These are phyloP conservation scores for Dendrothele bispora DNA, from an alignment of 768 basidiomycete genomes.

Conservation along the genomic window DNA sequence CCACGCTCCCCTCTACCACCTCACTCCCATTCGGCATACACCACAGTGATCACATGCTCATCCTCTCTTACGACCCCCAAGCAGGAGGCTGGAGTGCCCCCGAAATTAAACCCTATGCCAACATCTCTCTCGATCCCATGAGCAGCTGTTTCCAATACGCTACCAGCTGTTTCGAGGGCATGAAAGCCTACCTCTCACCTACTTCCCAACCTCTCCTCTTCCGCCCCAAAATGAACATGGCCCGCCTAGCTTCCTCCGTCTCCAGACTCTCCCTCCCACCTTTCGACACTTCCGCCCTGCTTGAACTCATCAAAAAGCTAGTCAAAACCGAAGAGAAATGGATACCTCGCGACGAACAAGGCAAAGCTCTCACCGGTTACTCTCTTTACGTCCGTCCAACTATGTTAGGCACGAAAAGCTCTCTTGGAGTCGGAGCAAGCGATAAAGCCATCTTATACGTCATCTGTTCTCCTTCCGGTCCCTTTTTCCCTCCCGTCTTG, in stretches of 20 bases:
- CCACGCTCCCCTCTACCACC: too few species aligned
- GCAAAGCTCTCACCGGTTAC: conserved; percentile 61
- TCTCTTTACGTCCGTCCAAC: conserved; percentile 89
- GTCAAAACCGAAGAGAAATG: conserved; percentile 74
- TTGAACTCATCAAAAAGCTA: conserved; percentile 74
- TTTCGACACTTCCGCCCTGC: conserved; percentile 70
- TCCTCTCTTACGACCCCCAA: conserved; percentile 58
- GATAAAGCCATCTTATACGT: conserved; percentile 73
- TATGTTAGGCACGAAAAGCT: conserved; percentile 52
- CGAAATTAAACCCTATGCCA: conserved; percentile 74
- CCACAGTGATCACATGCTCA: conserved; percentile 88
- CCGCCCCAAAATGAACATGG: conserved; percentile 85
- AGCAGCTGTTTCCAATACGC: conserved; percentile 84
- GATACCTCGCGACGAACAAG: too few species aligned
- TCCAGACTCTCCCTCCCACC: conserved; percentile 70
- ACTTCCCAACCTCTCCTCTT: conserved; percentile 77
- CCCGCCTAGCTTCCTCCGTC: conserved; percentile 67
- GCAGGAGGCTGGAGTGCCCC: conserved; percentile 73
- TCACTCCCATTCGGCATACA: too few species aligned
- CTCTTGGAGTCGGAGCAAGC: conserved; percentile 66
- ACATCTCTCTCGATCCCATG: conserved; percentile 67
- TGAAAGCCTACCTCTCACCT: conserved; percentile 81
- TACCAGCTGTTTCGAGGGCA: conserved; percentile 83
- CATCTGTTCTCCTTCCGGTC: conserved; percentile 69
- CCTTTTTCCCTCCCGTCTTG: conserved; percentile 72